Percentiles rank a stretch among this genome's conserved stretches.
Conservation (phyloP, 768 basidiomycete species). For the Suillus lakei region DNA sequence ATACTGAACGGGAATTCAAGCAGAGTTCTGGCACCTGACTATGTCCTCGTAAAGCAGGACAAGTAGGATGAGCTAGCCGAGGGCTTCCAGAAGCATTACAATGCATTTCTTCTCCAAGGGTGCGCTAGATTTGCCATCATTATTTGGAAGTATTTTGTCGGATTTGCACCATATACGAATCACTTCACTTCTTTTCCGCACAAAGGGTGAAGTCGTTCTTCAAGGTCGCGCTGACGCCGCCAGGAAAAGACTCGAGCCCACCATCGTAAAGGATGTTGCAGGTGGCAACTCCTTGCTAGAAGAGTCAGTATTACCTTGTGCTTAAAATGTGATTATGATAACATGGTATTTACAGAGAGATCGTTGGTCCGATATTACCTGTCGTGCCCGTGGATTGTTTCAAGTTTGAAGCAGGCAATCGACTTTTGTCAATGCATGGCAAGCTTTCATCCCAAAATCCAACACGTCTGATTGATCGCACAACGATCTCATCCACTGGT, state of each 20-base stretch:
- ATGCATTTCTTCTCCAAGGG: slow-evolving; percentile 59
- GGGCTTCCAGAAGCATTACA: slow-evolving; percentile 47
- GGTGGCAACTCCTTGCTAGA: slow-evolving; percentile 63
- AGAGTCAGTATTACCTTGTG: slow-evolving; percentile 44
- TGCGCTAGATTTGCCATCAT: slow-evolving; percentile 45
- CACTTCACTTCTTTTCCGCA: slow-evolving; percentile 52
- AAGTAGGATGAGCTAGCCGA: slow-evolving; percentile 52
- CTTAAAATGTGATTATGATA: neutral
- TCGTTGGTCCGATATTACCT: slow-evolving; percentile 76
- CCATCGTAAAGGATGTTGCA: slow-evolving; percentile 58
- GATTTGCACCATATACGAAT: slow-evolving; percentile 59
- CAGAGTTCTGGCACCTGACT: slow-evolving; percentile 50
- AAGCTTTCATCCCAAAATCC: slow-evolving; percentile 14
- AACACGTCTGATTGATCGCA: slow-evolving; percentile 1
- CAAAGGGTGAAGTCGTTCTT: slow-evolving; percentile 57
- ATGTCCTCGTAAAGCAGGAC: slow-evolving; percentile 44
- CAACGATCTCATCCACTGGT: slow-evolving; percentile 62
- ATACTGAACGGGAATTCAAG: neutral
- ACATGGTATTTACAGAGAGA: slow-evolving; percentile 48
- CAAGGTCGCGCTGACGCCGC: slow-evolving; percentile 40
- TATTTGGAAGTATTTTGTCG: slow-evolving; percentile 58
- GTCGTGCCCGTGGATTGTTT: slow-evolving; percentile 60
- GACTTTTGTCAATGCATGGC: slow-evolving; percentile 59
- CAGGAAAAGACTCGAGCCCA: slow-evolving; percentile 58
- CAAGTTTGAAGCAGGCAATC: slow-evolving; percentile 58